Evolutionary conservation across 371 early-diverging fungal species (phyloP).

Genomic region (Coemansia sp.): DNA sequence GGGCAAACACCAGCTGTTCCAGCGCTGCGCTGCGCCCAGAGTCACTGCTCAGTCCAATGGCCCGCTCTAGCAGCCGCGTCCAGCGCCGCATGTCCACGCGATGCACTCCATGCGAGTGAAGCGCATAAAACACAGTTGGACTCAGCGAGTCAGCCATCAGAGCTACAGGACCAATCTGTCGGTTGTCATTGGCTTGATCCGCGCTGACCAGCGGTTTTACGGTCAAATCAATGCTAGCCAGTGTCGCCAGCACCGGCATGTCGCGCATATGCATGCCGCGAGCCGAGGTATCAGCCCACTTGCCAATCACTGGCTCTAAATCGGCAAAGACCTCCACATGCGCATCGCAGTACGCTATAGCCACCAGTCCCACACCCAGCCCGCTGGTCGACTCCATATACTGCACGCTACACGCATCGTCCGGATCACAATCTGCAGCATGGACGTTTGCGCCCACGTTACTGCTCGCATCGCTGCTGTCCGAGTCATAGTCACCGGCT

Average conservation of each 20-base stretch:
- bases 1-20: conserved; percentile 19
- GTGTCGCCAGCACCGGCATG: conserved; percentile 40
- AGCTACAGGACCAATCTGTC: conserved; percentile 14
- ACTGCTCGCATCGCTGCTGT: conserved; percentile 8
- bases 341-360: conserved; percentile 43
- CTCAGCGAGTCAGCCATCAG: conserved; percentile 27
- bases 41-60: conserved; percentile 28
- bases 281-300: conserved; percentile 26
- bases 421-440: conserved; percentile 19
- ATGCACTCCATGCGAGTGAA: conserved; percentile 42
- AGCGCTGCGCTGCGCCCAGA: conserved; percentile 21
- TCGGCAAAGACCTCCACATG: conserved; percentile 51
- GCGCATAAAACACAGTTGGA: conserved; percentile 34
- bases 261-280: conserved; percentile 5
- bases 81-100: conserved; percentile 37
- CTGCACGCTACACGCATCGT: conserved; percentile 49
- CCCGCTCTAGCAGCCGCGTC: conserved; percentile 28
- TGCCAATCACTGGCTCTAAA: conserved; percentile 44
- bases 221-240: conserved; percentile 37
- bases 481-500: conserved; percentile 10
- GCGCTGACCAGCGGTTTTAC: conserved; percentile 20
- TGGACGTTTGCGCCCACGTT: background rate
- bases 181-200: background rate
- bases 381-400: conserved; percentile 37
- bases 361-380: conserved; percentile 39